These are phyloP conservation scores for Pseudocercospora fuligena DNA, from an alignment of 2,329 filamentous ascomycete species.

Conservation along the genomic window DNA sequence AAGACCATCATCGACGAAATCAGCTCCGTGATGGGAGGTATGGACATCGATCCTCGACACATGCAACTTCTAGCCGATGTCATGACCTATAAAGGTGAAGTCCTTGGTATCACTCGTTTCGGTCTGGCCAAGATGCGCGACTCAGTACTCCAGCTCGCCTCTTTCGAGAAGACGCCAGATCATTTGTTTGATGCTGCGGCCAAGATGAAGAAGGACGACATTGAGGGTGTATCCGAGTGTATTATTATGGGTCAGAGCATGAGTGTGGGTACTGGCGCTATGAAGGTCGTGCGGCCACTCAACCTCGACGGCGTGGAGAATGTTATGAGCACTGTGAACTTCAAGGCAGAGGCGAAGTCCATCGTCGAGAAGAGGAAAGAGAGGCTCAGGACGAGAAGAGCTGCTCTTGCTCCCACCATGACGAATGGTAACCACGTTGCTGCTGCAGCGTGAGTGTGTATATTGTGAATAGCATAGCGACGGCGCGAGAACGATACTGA, in stretches of 20 bases:
- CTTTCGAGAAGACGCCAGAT: slow-evolving; percentile 97
- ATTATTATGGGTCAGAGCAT: slow-evolving; percentile 99
- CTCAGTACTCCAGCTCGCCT: slow-evolving; percentile 88
- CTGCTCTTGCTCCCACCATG: slow-evolving; percentile 17
- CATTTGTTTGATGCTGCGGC: slow-evolving; percentile 95
- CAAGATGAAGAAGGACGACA: slow-evolving; percentile 86
- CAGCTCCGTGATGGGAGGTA: slow-evolving; percentile 82
- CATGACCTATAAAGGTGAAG: slow-evolving; percentile 98
- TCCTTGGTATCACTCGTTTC: slow-evolving; percentile 94
- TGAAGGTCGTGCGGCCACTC: slow-evolving; percentile 82
- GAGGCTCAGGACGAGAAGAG: slow-evolving; percentile 26
- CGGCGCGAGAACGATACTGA: neutral
- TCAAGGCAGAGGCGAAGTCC: slow-evolving; percentile 27
- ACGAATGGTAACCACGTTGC: slow-evolving; percentile 29
- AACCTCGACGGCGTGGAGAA: slow-evolving; percentile 62
- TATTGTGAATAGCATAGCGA: slow-evolving; percentile 4
- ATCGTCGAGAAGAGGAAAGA: slow-evolving; percentile 25
- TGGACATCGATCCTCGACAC: slow-evolving; percentile 96
- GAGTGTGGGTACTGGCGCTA: slow-evolving; percentile 85
- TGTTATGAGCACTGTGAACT: slow-evolving; percentile 42
- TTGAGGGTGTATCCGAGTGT: slow-evolving; percentile 93
- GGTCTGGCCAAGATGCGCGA: slow-evolving; percentile 96
- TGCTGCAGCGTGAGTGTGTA: slow-evolving; percentile 18
- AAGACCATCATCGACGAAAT: slow-evolving; percentile 90
- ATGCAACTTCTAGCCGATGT: slow-evolving; percentile 97